phyloP scores from a whole-genome alignment of 2,329 filamentous ascomycete species.

The Coniochaeta hoffmannii region DNA sequence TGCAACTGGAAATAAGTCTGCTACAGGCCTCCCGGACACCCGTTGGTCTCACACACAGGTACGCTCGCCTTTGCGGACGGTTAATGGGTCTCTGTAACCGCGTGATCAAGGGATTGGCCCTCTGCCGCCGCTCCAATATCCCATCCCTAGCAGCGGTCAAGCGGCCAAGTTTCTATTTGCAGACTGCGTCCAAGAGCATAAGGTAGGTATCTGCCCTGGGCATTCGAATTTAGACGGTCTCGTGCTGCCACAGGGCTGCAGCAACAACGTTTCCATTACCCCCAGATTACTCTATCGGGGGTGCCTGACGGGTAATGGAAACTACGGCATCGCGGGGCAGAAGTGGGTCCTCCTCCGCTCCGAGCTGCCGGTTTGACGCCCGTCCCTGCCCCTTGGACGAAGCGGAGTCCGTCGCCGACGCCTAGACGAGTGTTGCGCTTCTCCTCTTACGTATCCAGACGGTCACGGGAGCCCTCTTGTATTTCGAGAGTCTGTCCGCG shows the following conservation, averaged over 20 bases:
- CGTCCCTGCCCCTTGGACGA: not conserved
- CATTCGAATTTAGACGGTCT: slow-evolving; percentile 1
- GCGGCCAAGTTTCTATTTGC: not conserved
- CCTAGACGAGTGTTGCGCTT: not conserved
- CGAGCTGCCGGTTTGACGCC: slow-evolving; percentile 3
- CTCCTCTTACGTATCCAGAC: slow-evolving; percentile 3
- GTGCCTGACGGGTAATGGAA: slow-evolving; percentile 2
- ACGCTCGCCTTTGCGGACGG: not conserved
- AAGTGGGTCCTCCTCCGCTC: slow-evolving; percentile 1
- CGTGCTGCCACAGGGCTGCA: slow-evolving; percentile 1
- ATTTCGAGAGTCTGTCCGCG: not conserved
- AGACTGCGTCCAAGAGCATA: not conserved
- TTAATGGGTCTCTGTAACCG: not conserved
- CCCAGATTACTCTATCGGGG: slow-evolving; percentile 1
- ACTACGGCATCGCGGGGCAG: slow-evolving; percentile 1
- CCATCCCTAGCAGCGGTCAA: not conserved
- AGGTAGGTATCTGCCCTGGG: not conserved
- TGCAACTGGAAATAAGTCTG: no score
- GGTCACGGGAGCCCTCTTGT: slow-evolving; percentile 1
- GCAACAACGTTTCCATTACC: slow-evolving; percentile 1
- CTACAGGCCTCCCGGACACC: no score
- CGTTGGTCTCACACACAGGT: no score
- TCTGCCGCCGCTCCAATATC: not conserved
- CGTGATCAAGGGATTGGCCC: not conserved
- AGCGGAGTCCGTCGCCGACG: slow-evolving; percentile 1